These are phyloP conservation scores for Emmonsia crescens DNA, from an alignment of 2,329 filamentous ascomycete genomes.

Conservation along the genomic window DNA sequence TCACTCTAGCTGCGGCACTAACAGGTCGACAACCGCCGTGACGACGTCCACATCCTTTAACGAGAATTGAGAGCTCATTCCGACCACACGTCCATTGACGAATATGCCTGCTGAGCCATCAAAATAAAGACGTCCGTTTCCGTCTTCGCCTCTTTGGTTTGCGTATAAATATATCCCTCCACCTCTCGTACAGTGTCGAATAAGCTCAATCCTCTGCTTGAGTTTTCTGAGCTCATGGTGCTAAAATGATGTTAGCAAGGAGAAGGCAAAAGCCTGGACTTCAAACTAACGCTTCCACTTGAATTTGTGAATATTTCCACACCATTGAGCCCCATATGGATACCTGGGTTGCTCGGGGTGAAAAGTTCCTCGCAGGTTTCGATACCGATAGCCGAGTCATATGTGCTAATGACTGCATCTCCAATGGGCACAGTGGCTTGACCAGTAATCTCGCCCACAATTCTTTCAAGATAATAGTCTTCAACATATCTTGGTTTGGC, in stretches of 20 bases:
- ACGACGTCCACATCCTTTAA: conserved; percentile 55
- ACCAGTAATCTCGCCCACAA: conserved; percentile 46
- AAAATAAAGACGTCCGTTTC: conserved; percentile 45
- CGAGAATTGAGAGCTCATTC: conserved; percentile 21
- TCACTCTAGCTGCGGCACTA: not conserved
- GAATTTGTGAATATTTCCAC: conserved; percentile 61
- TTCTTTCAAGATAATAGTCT: conserved; percentile 50
- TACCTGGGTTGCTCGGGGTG: conserved; percentile 44
- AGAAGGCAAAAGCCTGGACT: not conserved
- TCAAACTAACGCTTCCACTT: conserved; percentile 24
- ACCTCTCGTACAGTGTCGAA: conserved; percentile 17
- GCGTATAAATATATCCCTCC: conserved; percentile 44
- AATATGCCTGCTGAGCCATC: conserved; percentile 53
- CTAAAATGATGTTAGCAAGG: conserved; percentile 12
- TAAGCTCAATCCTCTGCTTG: conserved; percentile 33
- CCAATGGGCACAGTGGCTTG: conserved; percentile 50
- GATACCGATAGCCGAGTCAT: conserved; percentile 35
- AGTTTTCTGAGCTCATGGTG: conserved; percentile 61
- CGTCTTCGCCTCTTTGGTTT: conserved; percentile 47
- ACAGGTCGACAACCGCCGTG: conserved; percentile 51
- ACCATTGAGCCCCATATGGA: conserved; percentile 52
- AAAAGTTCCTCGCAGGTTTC: conserved; percentile 49
- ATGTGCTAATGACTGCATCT: conserved; percentile 51
- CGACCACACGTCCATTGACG: conserved; percentile 40
- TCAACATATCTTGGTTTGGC: conserved; percentile 42